phyloP scores from a whole-genome alignment of 495 filamentous ascomycete genomes.

The Haplographium delicatum region DNA sequence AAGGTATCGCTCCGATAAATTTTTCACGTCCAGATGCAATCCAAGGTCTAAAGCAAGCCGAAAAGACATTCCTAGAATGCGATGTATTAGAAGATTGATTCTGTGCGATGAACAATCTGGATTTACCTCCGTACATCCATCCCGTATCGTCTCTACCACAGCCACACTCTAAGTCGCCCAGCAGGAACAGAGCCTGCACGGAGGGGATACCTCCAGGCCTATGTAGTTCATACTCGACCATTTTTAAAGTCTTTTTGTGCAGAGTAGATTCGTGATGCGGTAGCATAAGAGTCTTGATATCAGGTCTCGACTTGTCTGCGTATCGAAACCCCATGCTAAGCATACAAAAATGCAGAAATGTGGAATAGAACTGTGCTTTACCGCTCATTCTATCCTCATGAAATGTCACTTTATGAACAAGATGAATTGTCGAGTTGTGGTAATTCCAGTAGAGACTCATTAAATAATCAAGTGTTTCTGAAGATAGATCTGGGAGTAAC shows the following conservation, averaged over 20 bases:
- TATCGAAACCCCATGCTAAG: constrained; percentile 47
- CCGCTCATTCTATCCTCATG: constrained; percentile 39
- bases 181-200: constrained; percentile 44
- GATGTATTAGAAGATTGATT: constrained; percentile 7
- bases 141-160: constrained; percentile 45
- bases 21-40: constrained; percentile 37
- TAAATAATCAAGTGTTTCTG: constrained; percentile 44
- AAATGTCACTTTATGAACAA: constrained; percentile 43
- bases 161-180: constrained; percentile 46
- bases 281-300: constrained; percentile 41
- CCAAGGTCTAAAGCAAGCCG: constrained; percentile 47
- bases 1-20: constrained; percentile 35
- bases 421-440: constrained; percentile 41
- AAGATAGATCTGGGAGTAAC: constrained; percentile 36
- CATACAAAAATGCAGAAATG: constrained; percentile 47
- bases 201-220: constrained; percentile 43
- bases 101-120: no score
- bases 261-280: constrained; percentile 44
- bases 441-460: constrained; percentile 47
- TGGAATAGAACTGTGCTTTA: constrained; percentile 40
- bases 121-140: constrained; percentile 46
- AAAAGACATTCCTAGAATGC: constrained; percentile 36
- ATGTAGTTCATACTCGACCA: constrained; percentile 47
- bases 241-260: constrained; percentile 45
- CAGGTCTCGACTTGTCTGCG: constrained; percentile 40